Evolutionary conservation across 148 eudicot genomes (phyloP), one percentile per base, ranked within the genome.

Genomic region (Heliosperma pusillum): DNA sequence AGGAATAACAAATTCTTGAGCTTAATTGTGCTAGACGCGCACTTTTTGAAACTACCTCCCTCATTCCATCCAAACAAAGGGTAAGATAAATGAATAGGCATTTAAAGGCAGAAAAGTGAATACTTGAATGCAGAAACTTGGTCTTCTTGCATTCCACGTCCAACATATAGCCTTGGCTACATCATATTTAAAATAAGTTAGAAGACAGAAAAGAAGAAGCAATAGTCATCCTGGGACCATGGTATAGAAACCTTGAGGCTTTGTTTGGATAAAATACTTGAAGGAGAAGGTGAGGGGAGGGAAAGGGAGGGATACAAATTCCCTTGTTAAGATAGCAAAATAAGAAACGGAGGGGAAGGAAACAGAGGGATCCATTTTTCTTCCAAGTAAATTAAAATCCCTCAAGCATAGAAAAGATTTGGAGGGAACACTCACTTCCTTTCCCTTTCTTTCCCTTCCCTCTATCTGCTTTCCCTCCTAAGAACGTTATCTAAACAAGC

Each of bases 61-160:
- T 36, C 42, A 1, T 36, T 36, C 42, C 42, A 36, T 36, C 42
- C 42, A 36, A 36, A 36, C 42, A 36, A 25, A 25, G 52, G 65
- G 27, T 20, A 53, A 80, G 26, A 66, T 5, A 72, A 65, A 76
- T 62, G 29, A 74, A 40, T 19, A 70, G 25, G 55, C 17, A 55
- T 47, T 36, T 5, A 67, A 72, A 75, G 83, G 33, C 36, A 69
- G 60, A 62, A 62, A 61, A 85, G 61, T 73, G 76, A 45, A 69
- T 89, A 95, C 98, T 92, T 95, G 76, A 90, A 78, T 71, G 83
- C 74, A 58, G 98, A 92, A 68, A 83, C 74, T 80, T 91, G 98
- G 69, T 89, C 87, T 82, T 91, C 98, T 83, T 95, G 98, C 96
- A 95, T 95, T 79, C 98, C 98, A 71, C 97, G 88, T 44, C 98